Evolutionary conservation across 208 protist genomes (phyloP), one percentile per base, ranked within the genome.

Genomic region (Naegleria fowleri): DNA sequence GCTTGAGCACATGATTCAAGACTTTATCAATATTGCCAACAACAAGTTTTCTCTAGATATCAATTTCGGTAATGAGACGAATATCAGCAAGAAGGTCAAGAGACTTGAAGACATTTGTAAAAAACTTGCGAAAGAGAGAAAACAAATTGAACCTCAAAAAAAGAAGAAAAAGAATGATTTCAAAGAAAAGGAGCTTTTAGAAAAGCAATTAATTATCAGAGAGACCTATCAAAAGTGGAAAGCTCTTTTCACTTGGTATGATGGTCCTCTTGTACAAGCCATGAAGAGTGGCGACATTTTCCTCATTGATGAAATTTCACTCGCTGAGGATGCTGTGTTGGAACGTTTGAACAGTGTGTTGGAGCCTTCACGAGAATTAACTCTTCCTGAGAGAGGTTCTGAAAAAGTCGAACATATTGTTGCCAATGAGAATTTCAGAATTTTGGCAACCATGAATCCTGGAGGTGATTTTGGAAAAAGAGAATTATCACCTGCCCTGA

Each of bases 381-480:
- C 98, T 0, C 94, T 99, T 29, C 97, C 99, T 25, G 99, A 99
- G 93, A 99, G 99, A 92, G 98, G 96, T 36, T 85, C 91, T 40
- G 29, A 67, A 29, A 90, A 95, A 29, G 92, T 95, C 33, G 95
- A 97, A 91, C 93, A 95, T 36, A 90, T 98, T 22, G 48, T 90
- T 40, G 96, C 94, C 0, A 91, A 97, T 85, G 93, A 97, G 38
- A 88, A 93, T 19, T 99, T 99, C 92, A 93, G 97, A 83, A 95
- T 99, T 22, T 90, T 99, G 91, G 99, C 99, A 33, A 99, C 99
- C 13, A 99, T 99, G 99, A 99, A 99, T 94, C 99, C 99, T 13
- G 98, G 99, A 83, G 99, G 99, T 39, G 99, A 99, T 93, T 99
- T 99, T 97, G 99, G 99, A 83, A 99, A 99, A 94, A 99, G 99